Evolutionary conservation across 768 basidiomycete species (phyloP), one percentile per base, ranked within the genome.

Genomic region (Lentinula aciculospora): DNA sequence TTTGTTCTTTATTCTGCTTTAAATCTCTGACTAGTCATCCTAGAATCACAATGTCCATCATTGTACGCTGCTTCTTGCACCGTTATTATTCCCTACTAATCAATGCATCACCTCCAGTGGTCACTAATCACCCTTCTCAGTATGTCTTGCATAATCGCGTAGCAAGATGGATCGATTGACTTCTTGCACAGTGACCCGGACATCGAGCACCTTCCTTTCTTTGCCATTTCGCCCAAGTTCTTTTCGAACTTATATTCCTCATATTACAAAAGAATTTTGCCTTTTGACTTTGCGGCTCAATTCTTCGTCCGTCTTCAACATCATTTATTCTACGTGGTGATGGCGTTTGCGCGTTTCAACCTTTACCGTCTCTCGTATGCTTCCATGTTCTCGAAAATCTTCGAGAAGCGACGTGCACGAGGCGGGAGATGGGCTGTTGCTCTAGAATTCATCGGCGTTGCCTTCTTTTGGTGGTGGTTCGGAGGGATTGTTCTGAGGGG

Each of bases 41-140:
- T 61, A 92, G 89, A 92, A 90, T 68, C 97, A 99, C 68, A 97
- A 98, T 65, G 85, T 95, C 47, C 95, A 98, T 74, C 95, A 98
- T 73, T 77, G 94, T 94, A 68, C 77, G 94, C 81, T 23, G 28
- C 40, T 44, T 54, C 15, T 36, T 32, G 47, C 58, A 31, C 19
- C 29, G 37, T 51, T 56, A 34, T 45, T 28, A 21, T 49, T 29
- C 55, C 19, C 39, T 55, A 21, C 48, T 60, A 17, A 56, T 28
- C 57, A 7, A 34, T 34, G 57, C 51, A 53, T 31, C 6, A 36
- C 15, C 12, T 45, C 3, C 63, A 97, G 94, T 98, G 53, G 92
- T 98, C 53, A 89, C 96, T n/a, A 98, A 98, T 67, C 93, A 98
- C 62, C 94, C 94, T 4, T 88, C 94, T 46, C 97, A 99, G 86